Percentiles rank a stretch among this genome's conserved stretches.
phyloP scores from a whole-genome alignment of 352 stramenopile species.

The Elongisporangium undulatum region DNA sequence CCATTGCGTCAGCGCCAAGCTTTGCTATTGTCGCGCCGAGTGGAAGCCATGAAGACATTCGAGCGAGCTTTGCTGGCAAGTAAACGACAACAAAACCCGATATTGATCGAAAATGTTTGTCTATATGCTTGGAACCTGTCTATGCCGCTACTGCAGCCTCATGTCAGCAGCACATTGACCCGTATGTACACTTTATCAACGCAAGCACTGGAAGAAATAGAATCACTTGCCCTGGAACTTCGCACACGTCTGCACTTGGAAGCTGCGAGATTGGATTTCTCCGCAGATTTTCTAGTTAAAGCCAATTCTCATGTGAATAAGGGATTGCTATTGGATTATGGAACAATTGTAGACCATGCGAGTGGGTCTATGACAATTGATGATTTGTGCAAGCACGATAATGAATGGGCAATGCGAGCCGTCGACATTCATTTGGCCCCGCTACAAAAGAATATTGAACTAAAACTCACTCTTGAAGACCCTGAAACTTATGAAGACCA shows the following conservation, averaged over 20 bases:
- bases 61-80: conserved; percentile 74
- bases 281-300: conserved; percentile 82
- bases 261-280: conserved; percentile 82
- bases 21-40: conserved; percentile 33
- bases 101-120: conserved; percentile 78
- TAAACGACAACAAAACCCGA: conserved; percentile 69
- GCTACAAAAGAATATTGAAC: conserved; percentile 53
- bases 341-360: conserved; percentile 6
- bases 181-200: conserved; percentile 65
- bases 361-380: conserved; percentile 18
- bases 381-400: conserved; percentile 20
- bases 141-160: conserved; percentile 68
- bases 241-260: conserved; percentile 82
- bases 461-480: conserved; percentile 59
- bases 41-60: conserved; percentile 73
- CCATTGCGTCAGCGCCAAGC: conserved; percentile 24
- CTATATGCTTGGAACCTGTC: conserved; percentile 82
- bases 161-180: conserved; percentile 63
- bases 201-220: conserved; percentile 61
- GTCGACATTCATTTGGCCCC: conserved; percentile 70
- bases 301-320: conserved; percentile 56
- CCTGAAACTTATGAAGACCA: conserved; percentile 26
- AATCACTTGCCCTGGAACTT: conserved; percentile 76
- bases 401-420: conserved; percentile 28
- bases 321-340: conserved; percentile 65